phyloP scores from a whole-genome alignment of 208 protist genomes.

The Trypanosoma boissoni region DNA sequence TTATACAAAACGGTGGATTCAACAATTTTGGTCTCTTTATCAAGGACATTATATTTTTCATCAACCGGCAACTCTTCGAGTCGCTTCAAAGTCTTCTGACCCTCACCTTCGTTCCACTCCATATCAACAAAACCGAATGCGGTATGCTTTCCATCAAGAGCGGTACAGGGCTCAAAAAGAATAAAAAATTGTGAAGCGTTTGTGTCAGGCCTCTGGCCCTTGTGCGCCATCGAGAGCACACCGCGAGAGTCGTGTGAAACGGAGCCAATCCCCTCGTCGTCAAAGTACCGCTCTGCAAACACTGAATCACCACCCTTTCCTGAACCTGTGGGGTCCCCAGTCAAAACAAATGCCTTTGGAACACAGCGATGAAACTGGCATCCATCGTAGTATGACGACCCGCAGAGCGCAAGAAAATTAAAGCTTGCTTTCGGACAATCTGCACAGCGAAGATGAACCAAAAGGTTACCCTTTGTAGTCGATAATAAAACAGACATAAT shows the following conservation, averaged over 20 bases:
- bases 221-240: conserved; percentile 95
- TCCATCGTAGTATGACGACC: conserved; percentile 93
- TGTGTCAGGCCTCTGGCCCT: conserved; percentile 76
- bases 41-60: conserved; percentile 51
- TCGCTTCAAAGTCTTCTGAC: conserved; percentile 49
- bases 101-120: conserved; percentile 26
- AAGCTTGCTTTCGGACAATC: conserved; percentile 88
- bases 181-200: conserved; percentile 93
- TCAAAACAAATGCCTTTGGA: conserved; percentile 91
- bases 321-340: conserved; percentile 89
- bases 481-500: conserved; percentile 72
- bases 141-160: conserved; percentile 91
- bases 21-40: conserved; percentile 42
- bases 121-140: conserved; percentile 93
- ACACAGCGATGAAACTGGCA: conserved; percentile 94
- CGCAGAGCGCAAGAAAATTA: conserved; percentile 96
- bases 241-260: conserved; percentile 83
- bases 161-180: conserved; percentile 42
- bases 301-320: conserved; percentile 94
- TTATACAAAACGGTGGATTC: conserved; percentile 72
- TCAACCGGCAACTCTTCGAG: conserved; percentile 54
- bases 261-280: conserved; percentile 90
- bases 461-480: conserved; percentile 65
- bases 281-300: conserved; percentile 83
- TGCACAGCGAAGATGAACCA: conserved; percentile 57